Percentiles rank a stretch among this genome's conserved stretches.
Evolutionary conservation across 1,284 basidiomycete genomes (phyloP).

Genomic region (Cystobasidium slooffiae): DNA sequence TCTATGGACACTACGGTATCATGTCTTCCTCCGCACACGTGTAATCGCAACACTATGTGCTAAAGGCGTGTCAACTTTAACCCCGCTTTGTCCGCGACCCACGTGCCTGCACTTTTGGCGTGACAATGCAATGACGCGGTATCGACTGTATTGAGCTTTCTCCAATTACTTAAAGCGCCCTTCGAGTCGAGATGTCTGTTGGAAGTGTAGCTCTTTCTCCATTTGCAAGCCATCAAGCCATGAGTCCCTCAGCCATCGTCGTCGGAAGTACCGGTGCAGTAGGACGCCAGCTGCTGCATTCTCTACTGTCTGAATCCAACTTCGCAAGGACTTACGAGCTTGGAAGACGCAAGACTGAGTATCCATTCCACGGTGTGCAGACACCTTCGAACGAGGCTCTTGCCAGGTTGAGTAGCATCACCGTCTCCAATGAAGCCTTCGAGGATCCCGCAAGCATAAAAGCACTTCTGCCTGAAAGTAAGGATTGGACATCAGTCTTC

Average conservation of each 20-base stretch:
- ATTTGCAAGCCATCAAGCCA: conserved; percentile 4
- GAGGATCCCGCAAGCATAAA: conserved; percentile 53
- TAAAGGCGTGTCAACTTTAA: no score
- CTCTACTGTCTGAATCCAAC: conserved; percentile 64
- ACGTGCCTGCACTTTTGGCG: no score
- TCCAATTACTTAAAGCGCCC: no score
- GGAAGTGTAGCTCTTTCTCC: conserved; percentile 4
- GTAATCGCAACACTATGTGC: no score
- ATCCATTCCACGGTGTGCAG: conserved; percentile 54
- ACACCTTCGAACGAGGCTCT: conserved; percentile 59
- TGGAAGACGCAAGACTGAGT: conserved; percentile 64
- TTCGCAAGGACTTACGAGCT: conserved; percentile 68
- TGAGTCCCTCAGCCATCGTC: conserved; percentile 57
- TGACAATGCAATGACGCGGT: no score
- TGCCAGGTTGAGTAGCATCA: conserved; percentile 64
- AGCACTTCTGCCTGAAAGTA: conserved; percentile 67
- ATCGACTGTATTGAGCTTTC: no score
- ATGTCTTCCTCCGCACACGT: no score
- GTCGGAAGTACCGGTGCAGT: conserved; percentile 70
- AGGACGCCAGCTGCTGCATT: conserved; percentile 64
- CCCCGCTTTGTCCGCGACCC: no score
- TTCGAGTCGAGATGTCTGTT: conserved; percentile 1
- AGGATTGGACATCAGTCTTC: conserved; percentile 24
- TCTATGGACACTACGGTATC: no score
- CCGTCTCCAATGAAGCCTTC: conserved; percentile 66